Evolutionary conservation across 768 basidiomycete genomes (phyloP), one percentile per base, ranked within the genome.

Genomic region (Boletus reticuloceps): DNA sequence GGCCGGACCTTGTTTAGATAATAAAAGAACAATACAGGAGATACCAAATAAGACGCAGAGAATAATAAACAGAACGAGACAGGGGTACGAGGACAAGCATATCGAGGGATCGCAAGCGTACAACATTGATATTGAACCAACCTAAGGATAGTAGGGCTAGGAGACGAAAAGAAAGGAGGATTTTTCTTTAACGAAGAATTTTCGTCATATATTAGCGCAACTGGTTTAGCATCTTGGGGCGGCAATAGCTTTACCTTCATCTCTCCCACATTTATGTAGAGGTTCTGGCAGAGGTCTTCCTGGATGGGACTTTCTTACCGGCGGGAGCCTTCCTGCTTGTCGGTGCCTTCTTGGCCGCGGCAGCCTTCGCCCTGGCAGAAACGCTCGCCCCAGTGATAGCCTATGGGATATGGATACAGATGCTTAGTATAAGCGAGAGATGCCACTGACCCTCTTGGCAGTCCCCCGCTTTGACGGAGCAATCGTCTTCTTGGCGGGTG

Each of bases 381-480:
- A 79, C 62, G 12, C 72, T 74, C 0, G 75, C 72, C 10, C 84
- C 82, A 38, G 80, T 85, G 25, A 79, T 73, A 58, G 77, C 74
- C 85, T 86, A 60, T 20, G 36, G 9, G 60, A 31, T 41, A 20
- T 60, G 41, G n/a, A 17, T 50, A 39, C 46, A 34, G 31, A 43
- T 43, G 17, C 37, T 32, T 50, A 46, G 25, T 49, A 49, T 10
- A n/a, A 16, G 29, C 29, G 29, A 38, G 8, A 47, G 40, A 48
- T 32, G 37, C 17, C 1, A 57, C 60, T 37, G 42, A 84, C 84
- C 82, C 88, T 89, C 79, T 89, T 89, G 10, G 80, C 82, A 1
- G 77, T 44, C 32, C 78, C 82, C 34, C 82, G 75, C 67, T 79
- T 82, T 44, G 79, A 71, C 34, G 76, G 58, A 6, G 72, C 50